Evolutionary conservation across 441 rosid species (phyloP).

Genomic region (Flueggea neowawraea): DNA sequence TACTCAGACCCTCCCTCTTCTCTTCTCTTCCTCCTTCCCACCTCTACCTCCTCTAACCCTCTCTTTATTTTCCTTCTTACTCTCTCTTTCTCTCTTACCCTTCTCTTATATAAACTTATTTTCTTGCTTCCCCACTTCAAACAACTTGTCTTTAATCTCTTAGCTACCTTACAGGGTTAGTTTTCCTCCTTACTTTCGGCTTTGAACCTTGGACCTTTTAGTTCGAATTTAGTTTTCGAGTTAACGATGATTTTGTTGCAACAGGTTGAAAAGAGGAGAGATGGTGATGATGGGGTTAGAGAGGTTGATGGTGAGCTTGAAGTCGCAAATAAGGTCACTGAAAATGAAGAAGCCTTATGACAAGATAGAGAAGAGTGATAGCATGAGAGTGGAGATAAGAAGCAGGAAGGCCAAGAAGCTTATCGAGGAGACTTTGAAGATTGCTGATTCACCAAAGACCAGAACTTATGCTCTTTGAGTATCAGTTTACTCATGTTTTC

Average conservation of each 20-base stretch:
- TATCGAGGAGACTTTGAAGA: slow-evolving; percentile 61
- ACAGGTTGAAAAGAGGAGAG: not conserved
- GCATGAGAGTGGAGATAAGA: slow-evolving; percentile 84
- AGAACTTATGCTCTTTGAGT: slow-evolving; percentile 50
- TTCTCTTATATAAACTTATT: too few relatives aligned
- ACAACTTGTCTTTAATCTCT: too few relatives aligned
- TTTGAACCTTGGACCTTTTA: too few relatives aligned
- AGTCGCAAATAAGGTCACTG: slow-evolving; percentile 58
- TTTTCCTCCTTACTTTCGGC: too few relatives aligned
- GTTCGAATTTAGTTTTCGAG: too few relatives aligned
- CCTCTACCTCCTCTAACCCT: not conserved
- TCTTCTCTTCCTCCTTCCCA: not conserved
- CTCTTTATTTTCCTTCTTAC: not conserved
- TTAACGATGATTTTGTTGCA: not conserved
- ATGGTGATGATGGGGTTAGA: slow-evolving; percentile 55
- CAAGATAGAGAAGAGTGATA: slow-evolving; percentile 91
- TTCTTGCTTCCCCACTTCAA: too few relatives aligned
- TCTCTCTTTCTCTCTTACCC: not conserved
- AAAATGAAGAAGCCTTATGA: slow-evolving; percentile 66
- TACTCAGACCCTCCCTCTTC: not conserved
- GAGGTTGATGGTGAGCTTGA: slow-evolving; percentile 59
- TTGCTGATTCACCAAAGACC: slow-evolving; percentile 75
- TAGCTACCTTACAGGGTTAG: too few relatives aligned
- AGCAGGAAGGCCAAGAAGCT: slow-evolving; percentile 84
- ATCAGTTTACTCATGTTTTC: too few relatives aligned